phyloP scores from a whole-genome alignment of 306 rosid species.

The Trifolium repens region DNA sequence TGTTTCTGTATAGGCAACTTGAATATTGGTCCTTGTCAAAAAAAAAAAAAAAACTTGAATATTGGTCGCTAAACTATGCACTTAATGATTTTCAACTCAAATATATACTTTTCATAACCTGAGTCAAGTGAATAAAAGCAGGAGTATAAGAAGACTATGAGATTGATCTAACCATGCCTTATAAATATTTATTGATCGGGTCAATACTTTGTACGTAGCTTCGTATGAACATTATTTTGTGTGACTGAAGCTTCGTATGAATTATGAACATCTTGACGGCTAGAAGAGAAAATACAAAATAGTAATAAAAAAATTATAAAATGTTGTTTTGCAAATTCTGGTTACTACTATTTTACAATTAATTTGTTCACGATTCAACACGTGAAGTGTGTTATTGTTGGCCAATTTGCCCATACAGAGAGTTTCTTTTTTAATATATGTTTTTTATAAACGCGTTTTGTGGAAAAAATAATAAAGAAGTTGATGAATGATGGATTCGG shows the following conservation, averaged over 20 bases:
- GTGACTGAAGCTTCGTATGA: neutral
- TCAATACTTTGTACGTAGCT: neutral
- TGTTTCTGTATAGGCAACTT: neutral
- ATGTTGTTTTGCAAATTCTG: neutral
- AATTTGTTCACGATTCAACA: neutral
- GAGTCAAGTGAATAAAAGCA: neutral
- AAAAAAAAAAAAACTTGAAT: no score
- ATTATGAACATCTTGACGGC: neutral
- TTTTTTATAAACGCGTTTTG: no score
- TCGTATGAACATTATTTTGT: neutral
- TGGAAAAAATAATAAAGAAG: no score
- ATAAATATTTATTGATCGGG: neutral
- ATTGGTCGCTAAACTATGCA: neutral
- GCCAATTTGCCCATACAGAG: neutral
- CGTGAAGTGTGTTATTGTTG: constrained; percentile 1
- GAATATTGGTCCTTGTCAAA: neutral
- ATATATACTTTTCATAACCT: neutral
- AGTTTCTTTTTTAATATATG: neutral
- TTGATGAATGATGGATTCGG: no score
- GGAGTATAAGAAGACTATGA: neutral
- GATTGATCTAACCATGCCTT: neutral
- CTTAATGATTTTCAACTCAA: neutral
- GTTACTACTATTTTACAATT: neutral
- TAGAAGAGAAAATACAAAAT: neutral
- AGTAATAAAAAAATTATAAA: neutral